Evolutionary conservation across 148 eudicot genomes (phyloP), one percentile per base, ranked within the genome.

Genomic region (Rhododendron vialii): DNA sequence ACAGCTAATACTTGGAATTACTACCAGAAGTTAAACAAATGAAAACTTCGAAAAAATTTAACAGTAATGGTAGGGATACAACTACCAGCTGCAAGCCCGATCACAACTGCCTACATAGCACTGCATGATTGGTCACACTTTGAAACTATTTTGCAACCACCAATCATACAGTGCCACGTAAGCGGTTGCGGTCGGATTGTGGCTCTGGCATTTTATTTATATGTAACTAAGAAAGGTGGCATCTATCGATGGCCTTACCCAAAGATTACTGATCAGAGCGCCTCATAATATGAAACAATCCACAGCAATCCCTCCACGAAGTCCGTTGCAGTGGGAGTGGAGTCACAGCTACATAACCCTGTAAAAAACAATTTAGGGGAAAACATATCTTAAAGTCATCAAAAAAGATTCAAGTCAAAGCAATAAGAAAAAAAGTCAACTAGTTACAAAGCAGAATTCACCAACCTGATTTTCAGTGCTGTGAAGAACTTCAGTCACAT

Each of bases 291-390:
- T 76, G 12, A 38, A 76, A 41, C 50, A 76, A 76, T 22, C 80
- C 80, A 76, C 80, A 76, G 80, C 80, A 76, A 17, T 41, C 48
- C 80, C 80, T 76, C 80, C 80, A 76, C 22, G 48, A 76, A 76
- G 45, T 76, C 48, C 80, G 48, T 41, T 76, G 48, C 80, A 76
- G 48, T 36, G 48, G 4, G 13, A 14, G 80, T 8, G 80, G 80
- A 36, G 80, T 76, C 80, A 76, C 80, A 76, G 80, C 13, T 38
- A 76, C 24, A 76, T 36, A 76, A 76, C 10, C n/a, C 80, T 76
- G 48, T 76, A 18, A 41, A 76, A 38, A 24, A 18, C 18, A 76
- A 76, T 41, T 38, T 7, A 76, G 14, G 26, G 35, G 7, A 7
- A 7, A 18, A 20, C 7, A 7, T 17, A 22, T 5, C 10, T 0